These are phyloP conservation scores for Tolypocladium endophyticum DNA, from an alignment of 2,329 filamentous ascomycete species.

Conservation along the genomic window DNA sequence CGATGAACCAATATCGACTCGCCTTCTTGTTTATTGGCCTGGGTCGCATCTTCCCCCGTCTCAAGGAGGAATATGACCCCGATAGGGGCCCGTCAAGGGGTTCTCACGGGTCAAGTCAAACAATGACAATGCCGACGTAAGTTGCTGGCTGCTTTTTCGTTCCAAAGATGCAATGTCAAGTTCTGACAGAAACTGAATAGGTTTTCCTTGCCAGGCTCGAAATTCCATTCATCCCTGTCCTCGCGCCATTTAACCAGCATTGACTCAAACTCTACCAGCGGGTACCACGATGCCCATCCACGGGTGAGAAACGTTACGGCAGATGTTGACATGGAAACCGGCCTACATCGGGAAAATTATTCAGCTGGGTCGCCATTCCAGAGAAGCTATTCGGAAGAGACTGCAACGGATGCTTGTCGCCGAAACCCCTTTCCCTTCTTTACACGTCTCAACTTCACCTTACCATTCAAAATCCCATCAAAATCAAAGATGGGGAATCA, in stretches of 20 bases:
- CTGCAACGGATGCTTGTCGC: not conserved
- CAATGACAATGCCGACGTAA: slow-evolving; percentile 11
- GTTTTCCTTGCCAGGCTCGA: not conserved
- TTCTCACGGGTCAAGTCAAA: slow-evolving; percentile 11
- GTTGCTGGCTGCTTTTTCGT: not conserved
- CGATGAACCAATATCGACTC: slow-evolving; percentile 36
- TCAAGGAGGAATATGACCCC: slow-evolving; percentile 28
- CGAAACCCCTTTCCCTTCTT: slow-evolving; percentile 23
- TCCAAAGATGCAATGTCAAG: too few relatives aligned
- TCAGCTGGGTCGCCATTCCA: not conserved
- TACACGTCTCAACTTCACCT: slow-evolving; percentile 17
- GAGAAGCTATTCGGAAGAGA: not conserved
- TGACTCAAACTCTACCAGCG: slow-evolving; percentile 6
- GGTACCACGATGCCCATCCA: not conserved
- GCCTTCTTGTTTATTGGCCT: slow-evolving; percentile 29
- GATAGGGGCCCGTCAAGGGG: slow-evolving; percentile 14
- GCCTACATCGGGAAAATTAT: not conserved
- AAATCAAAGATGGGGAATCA: not conserved
- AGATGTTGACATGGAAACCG: not conserved
- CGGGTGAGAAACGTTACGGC: not conserved
- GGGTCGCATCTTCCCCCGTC: slow-evolving; percentile 29
- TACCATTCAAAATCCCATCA: slow-evolving; percentile 12
- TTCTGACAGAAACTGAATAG: not conserved
- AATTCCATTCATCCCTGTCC: slow-evolving; percentile 8
- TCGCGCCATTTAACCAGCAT: slow-evolving; percentile 8